Base-by-base conservation (phyloP, 257 asterid species). In the Solanum arcanum region DNA sequence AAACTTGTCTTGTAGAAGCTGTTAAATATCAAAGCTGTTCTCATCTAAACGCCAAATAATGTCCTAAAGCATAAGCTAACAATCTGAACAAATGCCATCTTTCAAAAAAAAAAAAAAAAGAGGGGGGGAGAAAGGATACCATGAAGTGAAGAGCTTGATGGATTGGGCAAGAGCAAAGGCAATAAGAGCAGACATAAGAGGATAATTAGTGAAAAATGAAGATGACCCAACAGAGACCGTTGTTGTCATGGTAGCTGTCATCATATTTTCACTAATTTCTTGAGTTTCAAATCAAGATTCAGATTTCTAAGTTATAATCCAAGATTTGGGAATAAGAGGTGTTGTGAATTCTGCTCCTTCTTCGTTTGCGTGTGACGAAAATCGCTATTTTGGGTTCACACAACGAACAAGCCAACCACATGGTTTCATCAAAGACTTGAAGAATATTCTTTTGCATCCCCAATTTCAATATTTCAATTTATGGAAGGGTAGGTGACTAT, bases 151-250 rank as follows among this genome's bases (percentile, higher is more conserved):
- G 84, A 87, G 49, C 87, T 87, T 87, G 75, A 64, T 76, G 66
- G 86, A 52, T 56, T 87, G 89, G 62, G 87, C 89, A 9, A 87
- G 59, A 69, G 87, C 66, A 52, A 82, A 87, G 66, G 87, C 46
- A 46, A 72, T 27, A 14, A 87, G 46, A 62, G 89, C 89, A 52
- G 89, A 31, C 46, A 87, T 31, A 25, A 87, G 89, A 12, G 84
- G 87, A 52, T 82, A 73, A 49, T 87, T 84, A 18, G 76, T 39
- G 80, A 60, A 84, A 37, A 84, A 15, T 84, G 87, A 89, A 31
- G 90, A 87, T 4, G 84, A 46, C 41, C 93, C 74, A 2, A 89
- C 10, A 59, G 88, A 85, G 87, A 91, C 85, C 31, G 91, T 64
- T 46, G 90, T 60, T 52, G 41, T 9, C 41, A 69, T 69, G 76